These are phyloP conservation scores for Tetrapyrgos nigripes DNA, from an alignment of 1,284 basidiomycete genomes.

Conservation along the genomic window DNA sequence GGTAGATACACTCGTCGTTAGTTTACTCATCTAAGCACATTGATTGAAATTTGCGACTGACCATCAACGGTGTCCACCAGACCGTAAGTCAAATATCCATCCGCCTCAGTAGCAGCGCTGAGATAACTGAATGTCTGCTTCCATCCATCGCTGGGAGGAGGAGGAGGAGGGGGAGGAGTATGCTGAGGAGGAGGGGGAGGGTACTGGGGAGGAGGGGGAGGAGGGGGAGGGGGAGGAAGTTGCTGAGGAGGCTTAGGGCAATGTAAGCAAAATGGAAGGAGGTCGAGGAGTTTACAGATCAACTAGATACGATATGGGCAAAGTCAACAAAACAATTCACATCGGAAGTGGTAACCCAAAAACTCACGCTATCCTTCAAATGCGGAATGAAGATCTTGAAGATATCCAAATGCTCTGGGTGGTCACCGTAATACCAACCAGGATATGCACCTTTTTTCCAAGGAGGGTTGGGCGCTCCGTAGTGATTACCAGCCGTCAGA, in stretches of 20 bases:
- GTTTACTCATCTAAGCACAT: no score
- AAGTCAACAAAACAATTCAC: no score
- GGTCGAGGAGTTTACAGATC: conserved; percentile 29
- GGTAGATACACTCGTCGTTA: no score
- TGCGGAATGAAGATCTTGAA: conserved; percentile 16
- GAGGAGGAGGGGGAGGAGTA: conserved; percentile 21
- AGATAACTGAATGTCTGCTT: conserved; percentile 31
- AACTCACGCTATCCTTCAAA: conserved; percentile 12
- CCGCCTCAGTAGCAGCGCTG: conserved; percentile 34
- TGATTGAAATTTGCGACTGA: conserved; percentile 14
- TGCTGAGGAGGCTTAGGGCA: conserved; percentile 27
- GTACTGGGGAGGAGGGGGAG: no score
- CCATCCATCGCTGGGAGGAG: conserved; percentile 30
- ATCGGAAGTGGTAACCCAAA: not conserved
- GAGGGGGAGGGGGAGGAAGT: no score
- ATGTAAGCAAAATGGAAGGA: conserved; percentile 25
- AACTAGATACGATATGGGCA: conserved; percentile 16
- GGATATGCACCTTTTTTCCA: conserved; percentile 27
- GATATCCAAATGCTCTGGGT: conserved; percentile 19
- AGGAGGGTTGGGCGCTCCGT: conserved; percentile 34
- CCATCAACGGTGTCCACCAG: conserved; percentile 40
- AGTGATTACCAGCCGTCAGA: conserved; percentile 31
- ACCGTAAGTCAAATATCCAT: conserved; percentile 38
- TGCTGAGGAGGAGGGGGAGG: no score
- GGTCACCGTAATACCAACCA: conserved; percentile 38